Evolutionary conservation across 2,329 filamentous ascomycete genomes (phyloP), one percentile per base, ranked within the genome.

Genomic region (Plenodomus lindquistii): DNA sequence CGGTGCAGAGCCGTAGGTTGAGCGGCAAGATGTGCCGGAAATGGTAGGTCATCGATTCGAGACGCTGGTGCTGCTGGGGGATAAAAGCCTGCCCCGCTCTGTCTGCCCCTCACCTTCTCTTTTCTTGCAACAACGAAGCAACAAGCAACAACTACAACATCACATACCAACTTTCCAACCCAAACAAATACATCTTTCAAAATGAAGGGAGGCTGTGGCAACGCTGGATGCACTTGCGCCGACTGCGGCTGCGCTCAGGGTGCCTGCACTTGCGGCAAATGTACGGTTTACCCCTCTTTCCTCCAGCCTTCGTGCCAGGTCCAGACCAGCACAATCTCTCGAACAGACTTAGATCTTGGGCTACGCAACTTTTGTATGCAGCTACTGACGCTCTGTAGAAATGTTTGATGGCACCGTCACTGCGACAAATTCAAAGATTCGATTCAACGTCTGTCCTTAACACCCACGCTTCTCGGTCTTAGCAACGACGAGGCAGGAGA

Each of bases 201-300:
- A 21, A 70, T 70, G 67, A 62, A 66, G 55, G 42, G 45, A 38
- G 66, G 64, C 62, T 70, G 67, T 54, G 65, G 66, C 65, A 65
- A 62, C 55, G 51, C 60, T 49, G 60, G 62, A 46, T 70, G 67
- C 66, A 62, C 59, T 50, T 70, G 67, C 62, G 63, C 62, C 60
- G 60, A 67, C 48, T 70, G 67, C 60, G 56, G 57, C 50, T 70
- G 67, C 59, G 59, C 66, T 34, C 50, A 52, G 43, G 67, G 67
- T 44, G 56, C 59, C 42, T 70, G 67, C 65, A 62, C 56, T 52
- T 70, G 67, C 66, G 56, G 55, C 44, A 49, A 52, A 37, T 54
- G 52, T 54, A 52, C 22, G 52, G 4, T 31, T 31, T 31, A 31
- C 27, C 27, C 11, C 27, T 31, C 27, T 15, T 31, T 31, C 15